phyloP scores from a whole-genome alignment of 352 stramenopile genomes.

The Globisporangium cylindrosporum region DNA sequence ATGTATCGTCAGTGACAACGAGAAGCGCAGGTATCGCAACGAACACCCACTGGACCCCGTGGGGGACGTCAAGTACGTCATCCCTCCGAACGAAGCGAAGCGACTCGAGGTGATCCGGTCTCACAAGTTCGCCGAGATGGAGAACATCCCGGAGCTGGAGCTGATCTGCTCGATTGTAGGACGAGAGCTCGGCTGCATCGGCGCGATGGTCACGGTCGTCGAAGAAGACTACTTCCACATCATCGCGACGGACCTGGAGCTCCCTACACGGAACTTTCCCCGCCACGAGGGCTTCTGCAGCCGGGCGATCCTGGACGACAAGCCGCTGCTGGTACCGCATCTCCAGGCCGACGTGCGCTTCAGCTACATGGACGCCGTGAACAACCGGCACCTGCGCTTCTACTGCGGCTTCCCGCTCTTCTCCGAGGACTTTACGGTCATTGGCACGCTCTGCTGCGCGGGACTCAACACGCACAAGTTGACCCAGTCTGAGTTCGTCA shows the following conservation, averaged over 20 bases:
- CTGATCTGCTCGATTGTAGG: constrained; percentile 46
- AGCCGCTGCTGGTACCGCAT: constrained; percentile 50
- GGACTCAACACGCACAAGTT: constrained; percentile 13
- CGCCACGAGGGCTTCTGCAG: constrained; percentile 47
- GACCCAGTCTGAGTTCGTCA: constrained; percentile 15
- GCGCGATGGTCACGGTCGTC: constrained; percentile 47
- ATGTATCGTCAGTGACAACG: not conserved
- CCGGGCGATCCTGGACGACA: constrained; percentile 48
- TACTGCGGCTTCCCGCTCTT: constrained; percentile 24
- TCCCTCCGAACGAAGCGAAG: constrained; percentile 28
- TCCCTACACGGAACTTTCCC: constrained; percentile 21
- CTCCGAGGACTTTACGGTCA: constrained; percentile 14
- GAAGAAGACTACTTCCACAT: constrained; percentile 36
- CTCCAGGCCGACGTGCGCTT: constrained; percentile 54
- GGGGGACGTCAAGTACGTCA: not conserved
- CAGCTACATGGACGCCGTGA: constrained; percentile 28
- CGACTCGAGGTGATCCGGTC: constrained; percentile 30
- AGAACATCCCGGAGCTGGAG: constrained; percentile 43
- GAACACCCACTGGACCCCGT: constrained; percentile 17
- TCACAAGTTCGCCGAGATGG: constrained; percentile 22
- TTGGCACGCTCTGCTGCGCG: constrained; percentile 20
- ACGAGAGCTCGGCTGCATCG: constrained; percentile 35
- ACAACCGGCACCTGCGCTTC: constrained; percentile 24
- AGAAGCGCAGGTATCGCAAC: constrained; percentile 3
- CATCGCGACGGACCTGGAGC: constrained; percentile 29